A percentile compares a stretch with the other conserved stretches of the same genome.
Evolutionary conservation across 495 filamentous ascomycete species (phyloP).

Genomic region (Echria macrotheca): DNA sequence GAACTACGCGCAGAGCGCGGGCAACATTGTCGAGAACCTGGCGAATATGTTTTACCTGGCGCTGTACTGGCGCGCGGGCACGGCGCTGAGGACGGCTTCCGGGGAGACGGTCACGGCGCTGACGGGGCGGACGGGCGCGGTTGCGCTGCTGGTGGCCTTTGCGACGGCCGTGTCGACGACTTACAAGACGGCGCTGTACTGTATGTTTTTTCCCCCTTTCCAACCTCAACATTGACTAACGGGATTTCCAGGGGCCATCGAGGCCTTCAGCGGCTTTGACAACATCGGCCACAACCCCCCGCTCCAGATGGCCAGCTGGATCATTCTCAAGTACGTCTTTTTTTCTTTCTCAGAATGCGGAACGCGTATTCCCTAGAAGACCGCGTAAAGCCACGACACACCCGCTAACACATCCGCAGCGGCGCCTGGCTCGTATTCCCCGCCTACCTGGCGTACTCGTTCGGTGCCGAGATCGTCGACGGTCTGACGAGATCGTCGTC

Average conservation of each 20-base stretch:
- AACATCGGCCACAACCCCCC: slow-evolving; percentile 73
- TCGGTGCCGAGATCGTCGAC: slow-evolving; percentile 65
- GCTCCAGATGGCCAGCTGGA: slow-evolving; percentile 62
- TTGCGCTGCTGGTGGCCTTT: slow-evolving; percentile 64
- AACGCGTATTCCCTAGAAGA: too few species aligned
- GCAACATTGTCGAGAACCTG: slow-evolving; percentile 71
- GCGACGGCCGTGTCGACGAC: slow-evolving; percentile 72
- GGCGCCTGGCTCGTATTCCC: slow-evolving; percentile 76
- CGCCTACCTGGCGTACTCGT: slow-evolving; percentile 60
- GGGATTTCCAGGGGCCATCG: slow-evolving; percentile 67
- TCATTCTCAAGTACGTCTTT: slow-evolving; percentile 72
- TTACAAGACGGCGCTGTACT: slow-evolving; percentile 83
- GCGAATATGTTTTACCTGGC: slow-evolving; percentile 67
- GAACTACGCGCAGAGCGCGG: slow-evolving; percentile 64
- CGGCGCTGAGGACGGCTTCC: too few species aligned
- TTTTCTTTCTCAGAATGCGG: slow-evolving; percentile 1
- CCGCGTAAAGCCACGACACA: background rate
- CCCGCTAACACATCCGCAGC: slow-evolving; percentile 35
- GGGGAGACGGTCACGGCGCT: slow-evolving; percentile 44
- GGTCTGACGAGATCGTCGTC: slow-evolving; percentile 57
- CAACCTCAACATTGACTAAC: background rate
- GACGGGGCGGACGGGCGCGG: slow-evolving; percentile 52
- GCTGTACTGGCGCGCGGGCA: slow-evolving; percentile 49
- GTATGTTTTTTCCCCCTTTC: slow-evolving; percentile 44
- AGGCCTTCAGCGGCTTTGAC: slow-evolving; percentile 68